Percentiles rank a stretch among this genome's conserved stretches.
Evolutionary conservation across 225 moss, liverwort and hornwort species (phyloP).

Genomic region (Lunularia cruciata): DNA sequence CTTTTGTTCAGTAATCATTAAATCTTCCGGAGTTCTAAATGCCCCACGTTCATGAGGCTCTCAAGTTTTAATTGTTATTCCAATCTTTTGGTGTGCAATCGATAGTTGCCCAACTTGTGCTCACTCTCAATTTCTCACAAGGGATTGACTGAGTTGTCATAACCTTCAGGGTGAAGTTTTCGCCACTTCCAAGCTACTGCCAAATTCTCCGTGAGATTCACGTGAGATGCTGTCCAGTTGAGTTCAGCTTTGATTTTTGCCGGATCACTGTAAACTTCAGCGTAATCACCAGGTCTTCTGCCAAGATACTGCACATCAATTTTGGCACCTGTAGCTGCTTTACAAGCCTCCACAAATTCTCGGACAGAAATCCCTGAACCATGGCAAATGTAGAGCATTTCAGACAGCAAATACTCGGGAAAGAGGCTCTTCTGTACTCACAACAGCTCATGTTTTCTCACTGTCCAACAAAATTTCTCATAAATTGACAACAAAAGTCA

Average conservation of each 20-base stretch:
- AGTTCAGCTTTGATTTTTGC: constrained; percentile 61
- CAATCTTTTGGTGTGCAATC: background rate
- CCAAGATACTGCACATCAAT: constrained; percentile 51
- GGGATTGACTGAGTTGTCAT: constrained; percentile 22
- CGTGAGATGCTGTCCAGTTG: constrained; percentile 61
- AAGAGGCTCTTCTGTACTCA: no score
- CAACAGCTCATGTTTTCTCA: no score
- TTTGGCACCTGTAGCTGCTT: constrained; percentile 61
- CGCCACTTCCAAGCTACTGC: constrained; percentile 67
- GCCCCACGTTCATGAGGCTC: no score
- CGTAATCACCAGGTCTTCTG: constrained; percentile 69
- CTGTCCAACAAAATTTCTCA: background rate
- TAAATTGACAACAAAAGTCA: background rate
- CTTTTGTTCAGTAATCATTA: constrained; percentile 4
- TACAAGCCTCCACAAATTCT: constrained; percentile 76
- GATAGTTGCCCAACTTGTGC: background rate
- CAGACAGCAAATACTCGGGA: no score
- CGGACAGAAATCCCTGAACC: constrained; percentile 47
- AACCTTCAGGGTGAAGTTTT: constrained; percentile 57
- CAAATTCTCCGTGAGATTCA: constrained; percentile 55
- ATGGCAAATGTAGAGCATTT: no score
- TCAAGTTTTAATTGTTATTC: background rate
- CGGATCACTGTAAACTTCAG: constrained; percentile 74
- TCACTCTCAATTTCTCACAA: background rate
- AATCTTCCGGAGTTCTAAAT: background rate